A percentile compares a stretch with the other conserved stretches of the same genome.
Evolutionary conservation across 2,329 filamentous ascomycete species (phyloP).

Genomic region (Apiospora arundinis): DNA sequence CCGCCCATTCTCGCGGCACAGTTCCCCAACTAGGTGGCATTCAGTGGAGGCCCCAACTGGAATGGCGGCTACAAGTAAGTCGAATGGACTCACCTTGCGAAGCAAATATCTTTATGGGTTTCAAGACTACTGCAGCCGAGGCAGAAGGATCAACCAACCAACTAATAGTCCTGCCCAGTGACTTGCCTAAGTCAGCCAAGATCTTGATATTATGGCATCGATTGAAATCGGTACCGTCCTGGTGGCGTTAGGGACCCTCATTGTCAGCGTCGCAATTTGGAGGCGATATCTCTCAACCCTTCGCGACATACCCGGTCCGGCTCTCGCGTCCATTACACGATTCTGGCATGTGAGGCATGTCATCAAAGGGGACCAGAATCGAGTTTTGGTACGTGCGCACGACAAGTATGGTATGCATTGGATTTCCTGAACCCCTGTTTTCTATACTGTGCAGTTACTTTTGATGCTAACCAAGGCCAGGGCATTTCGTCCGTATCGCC

Average conservation of each 20-base stretch:
- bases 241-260: neutral
- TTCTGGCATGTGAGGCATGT: conserved; percentile 48
- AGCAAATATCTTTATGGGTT: neutral
- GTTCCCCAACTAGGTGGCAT: neutral
- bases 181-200: too few species aligned
- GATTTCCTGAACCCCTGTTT: neutral
- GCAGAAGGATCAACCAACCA: neutral
- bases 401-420: conserved; percentile 42
- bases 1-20: neutral
- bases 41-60: neutral
- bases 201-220: neutral
- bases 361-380: conserved; percentile 45
- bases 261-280: conserved; percentile 14
- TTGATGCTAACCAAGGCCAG: conserved; percentile 26
- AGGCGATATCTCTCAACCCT: conserved; percentile 18
- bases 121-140: neutral
- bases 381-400: conserved; percentile 44
- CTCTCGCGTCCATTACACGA: conserved; percentile 46
- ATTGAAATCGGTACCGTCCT: neutral
- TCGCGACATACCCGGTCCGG: conserved; percentile 47
- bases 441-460: neutral
- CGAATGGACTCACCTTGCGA: neutral
- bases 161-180: neutral
- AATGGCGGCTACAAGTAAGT: neutral
- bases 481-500: conserved; percentile 49